Evolutionary conservation across 2,329 filamentous ascomycete genomes (phyloP).

Genomic region (Pestalotiopsis fici): DNA sequence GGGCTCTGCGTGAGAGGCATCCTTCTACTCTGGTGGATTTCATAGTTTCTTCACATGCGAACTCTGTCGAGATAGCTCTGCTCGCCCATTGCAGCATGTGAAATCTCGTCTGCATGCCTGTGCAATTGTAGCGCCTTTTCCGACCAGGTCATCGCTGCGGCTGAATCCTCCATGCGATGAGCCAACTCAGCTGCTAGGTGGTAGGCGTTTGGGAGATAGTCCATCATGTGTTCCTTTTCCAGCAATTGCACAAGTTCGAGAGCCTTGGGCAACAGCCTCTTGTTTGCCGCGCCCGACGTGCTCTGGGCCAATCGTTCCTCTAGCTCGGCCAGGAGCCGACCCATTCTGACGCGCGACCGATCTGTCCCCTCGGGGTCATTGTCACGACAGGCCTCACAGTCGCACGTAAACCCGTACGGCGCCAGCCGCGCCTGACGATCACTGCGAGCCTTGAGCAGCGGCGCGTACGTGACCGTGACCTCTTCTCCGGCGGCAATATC

Average conservation of each 20-base stretch:
- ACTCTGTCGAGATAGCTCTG: not conserved
- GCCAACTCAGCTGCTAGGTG: not conserved
- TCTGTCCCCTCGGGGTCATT: constrained; percentile 7
- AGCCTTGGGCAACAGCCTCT: constrained; percentile 4
- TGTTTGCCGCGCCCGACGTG: constrained; percentile 28
- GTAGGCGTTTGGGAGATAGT: constrained; percentile 7
- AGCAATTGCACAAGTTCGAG: not conserved
- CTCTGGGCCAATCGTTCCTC: not conserved
- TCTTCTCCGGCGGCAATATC: constrained; percentile 35
- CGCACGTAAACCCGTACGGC: constrained; percentile 24
- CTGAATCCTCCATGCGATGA: not conserved
- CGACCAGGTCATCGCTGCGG: not conserved
- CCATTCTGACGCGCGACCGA: constrained; percentile 10
- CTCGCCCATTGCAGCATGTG: not conserved
- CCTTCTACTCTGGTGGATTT: not conserved
- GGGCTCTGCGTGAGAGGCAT: not conserved
- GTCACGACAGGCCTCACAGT: constrained; percentile 11
- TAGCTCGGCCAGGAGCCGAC: constrained; percentile 10
- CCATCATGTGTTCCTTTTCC: constrained; percentile 6
- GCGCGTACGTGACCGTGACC: constrained; percentile 36
- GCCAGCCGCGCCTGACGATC: constrained; percentile 30
- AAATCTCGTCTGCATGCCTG: not conserved
- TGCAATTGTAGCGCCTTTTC: not conserved
- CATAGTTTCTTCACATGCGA: not conserved
- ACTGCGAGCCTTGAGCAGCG: constrained; percentile 29